A percentile compares a stretch with the other conserved stretches of the same genome.
These are phyloP conservation scores for Aphanomyces euteiches DNA, from an alignment of 352 stramenopile genomes.

Conservation along the genomic window DNA sequence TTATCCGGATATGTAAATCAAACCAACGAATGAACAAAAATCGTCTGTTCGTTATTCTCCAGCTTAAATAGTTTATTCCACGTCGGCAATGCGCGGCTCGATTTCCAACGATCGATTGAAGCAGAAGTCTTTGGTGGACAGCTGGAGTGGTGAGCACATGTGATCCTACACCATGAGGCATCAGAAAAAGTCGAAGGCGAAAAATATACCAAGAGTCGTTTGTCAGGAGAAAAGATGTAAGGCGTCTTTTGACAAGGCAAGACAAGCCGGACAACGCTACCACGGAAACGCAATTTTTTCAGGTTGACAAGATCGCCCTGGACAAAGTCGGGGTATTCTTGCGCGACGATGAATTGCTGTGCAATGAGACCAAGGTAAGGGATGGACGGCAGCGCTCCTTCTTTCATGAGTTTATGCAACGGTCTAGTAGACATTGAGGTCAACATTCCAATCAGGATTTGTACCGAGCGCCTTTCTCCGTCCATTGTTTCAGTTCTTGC, in stretches of 20 bases:
- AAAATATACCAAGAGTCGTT: constrained; percentile 68
- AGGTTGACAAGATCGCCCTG: constrained; percentile 83
- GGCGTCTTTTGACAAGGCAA: constrained; percentile 67
- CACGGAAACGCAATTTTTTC: constrained; percentile 81
- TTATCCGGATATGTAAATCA: too few relatives aligned
- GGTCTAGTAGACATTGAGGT: constrained; percentile 33
- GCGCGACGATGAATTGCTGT: constrained; percentile 77
- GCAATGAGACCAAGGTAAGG: constrained; percentile 83
- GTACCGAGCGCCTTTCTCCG: constrained; percentile 70
- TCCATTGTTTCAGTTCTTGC: constrained; percentile 79
- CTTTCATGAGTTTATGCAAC: constrained; percentile 76
- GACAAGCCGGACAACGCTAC: constrained; percentile 52
- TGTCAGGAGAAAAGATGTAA: constrained; percentile 74
- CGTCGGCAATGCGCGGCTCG: constrained; percentile 60
- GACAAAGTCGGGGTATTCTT: constrained; percentile 76
- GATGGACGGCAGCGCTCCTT: constrained; percentile 59
- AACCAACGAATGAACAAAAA: too few relatives aligned
- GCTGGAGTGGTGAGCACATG: constrained; percentile 64
- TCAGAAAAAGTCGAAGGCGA: constrained; percentile 2
- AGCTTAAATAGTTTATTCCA: constrained; percentile 5
- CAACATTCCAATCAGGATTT: neutral
- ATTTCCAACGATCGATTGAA: constrained; percentile 78
- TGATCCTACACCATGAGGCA: constrained; percentile 48
- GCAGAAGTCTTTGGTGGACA: constrained; percentile 60
- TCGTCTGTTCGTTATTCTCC: too few relatives aligned